A percentile compares a stretch with the other conserved stretches of the same genome.
phyloP scores from a whole-genome alignment of 2,329 filamentous ascomycete genomes.

The Fusarium clavum region DNA sequence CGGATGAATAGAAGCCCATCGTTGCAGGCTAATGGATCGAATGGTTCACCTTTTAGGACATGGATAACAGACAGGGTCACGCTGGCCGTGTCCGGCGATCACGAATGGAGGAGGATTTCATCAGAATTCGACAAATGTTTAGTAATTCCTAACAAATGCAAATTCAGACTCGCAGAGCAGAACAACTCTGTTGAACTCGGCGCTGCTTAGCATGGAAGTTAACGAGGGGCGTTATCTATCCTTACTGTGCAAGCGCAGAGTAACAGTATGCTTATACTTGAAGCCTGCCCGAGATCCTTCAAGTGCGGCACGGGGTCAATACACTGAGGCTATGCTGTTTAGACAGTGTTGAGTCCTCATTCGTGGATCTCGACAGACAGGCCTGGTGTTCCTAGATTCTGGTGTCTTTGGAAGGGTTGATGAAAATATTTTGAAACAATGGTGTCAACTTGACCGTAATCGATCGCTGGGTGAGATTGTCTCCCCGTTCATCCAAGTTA shows the following conservation, averaged over 20 bases:
- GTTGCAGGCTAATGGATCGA: slow-evolving; percentile 1
- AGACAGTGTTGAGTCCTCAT: background rate
- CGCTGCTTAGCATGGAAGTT: slow-evolving; percentile 24
- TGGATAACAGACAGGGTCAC: slow-evolving; percentile 8
- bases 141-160: slow-evolving; percentile 13
- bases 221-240: slow-evolving; percentile 13
- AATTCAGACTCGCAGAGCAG: background rate
- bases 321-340: slow-evolving; percentile 1
- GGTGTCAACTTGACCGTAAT: slow-evolving; percentile 1
- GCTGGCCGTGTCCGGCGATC: slow-evolving; percentile 13
- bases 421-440: slow-evolving; percentile 6
- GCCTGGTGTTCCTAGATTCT: slow-evolving; percentile 10
- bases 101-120: slow-evolving; percentile 9
- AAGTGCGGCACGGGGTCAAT: slow-evolving; percentile 1
- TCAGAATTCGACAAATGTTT: slow-evolving; percentile 7
- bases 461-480: background rate
- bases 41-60: background rate
- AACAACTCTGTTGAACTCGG: slow-evolving; percentile 8
- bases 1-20: slow-evolving; percentile 19
- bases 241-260: slow-evolving; percentile 2
- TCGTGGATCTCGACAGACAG: background rate
- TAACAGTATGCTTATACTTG: background rate
- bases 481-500: background rate
- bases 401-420: slow-evolving; percentile 2
- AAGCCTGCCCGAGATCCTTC: background rate